A percentile compares a stretch with the other conserved stretches of the same genome.
Evolutionary conservation across 2,329 filamentous ascomycete species (phyloP).

Genomic region (Botrytis paeoniae): DNA sequence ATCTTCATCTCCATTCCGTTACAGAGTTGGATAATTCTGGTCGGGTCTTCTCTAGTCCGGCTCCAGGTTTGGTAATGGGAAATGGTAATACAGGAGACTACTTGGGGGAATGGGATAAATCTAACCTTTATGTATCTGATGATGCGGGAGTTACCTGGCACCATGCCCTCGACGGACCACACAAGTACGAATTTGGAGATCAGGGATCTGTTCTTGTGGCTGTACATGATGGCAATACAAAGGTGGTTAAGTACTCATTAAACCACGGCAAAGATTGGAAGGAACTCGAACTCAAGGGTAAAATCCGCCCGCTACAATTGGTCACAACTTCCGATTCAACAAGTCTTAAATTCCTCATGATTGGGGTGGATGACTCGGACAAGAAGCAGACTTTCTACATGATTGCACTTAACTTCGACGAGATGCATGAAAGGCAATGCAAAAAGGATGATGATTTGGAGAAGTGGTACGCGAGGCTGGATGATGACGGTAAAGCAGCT

Average conservation of each 20-base stretch:
- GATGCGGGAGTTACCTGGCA: slow-evolving; percentile 87
- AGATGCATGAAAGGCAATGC: slow-evolving; percentile 77
- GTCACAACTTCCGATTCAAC: slow-evolving; percentile 93
- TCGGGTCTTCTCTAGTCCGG: slow-evolving; percentile 87
- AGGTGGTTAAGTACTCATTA: slow-evolving; percentile 71
- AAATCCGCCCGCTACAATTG: slow-evolving; percentile 68
- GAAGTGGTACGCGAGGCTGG: slow-evolving; percentile 79
- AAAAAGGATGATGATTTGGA: slow-evolving; percentile 81
- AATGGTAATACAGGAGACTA: slow-evolving; percentile 83
- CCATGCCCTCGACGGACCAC: slow-evolving; percentile 70
- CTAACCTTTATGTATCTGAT: slow-evolving; percentile 84
- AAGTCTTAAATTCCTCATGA: slow-evolving; percentile 81
- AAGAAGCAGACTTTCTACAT: slow-evolving; percentile 57
- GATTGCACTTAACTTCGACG: slow-evolving; percentile 79
- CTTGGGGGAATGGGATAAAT: slow-evolving; percentile 67
- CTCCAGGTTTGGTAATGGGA: slow-evolving; percentile 90
- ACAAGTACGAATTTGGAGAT: slow-evolving; percentile 96
- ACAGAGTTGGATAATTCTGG: slow-evolving; percentile 81
- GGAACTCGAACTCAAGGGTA: slow-evolving; percentile 63
- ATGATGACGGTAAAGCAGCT: slow-evolving; percentile 74
- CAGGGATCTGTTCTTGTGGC: slow-evolving; percentile 87
- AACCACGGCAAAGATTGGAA: slow-evolving; percentile 88
- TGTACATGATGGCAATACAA: slow-evolving; percentile 63
- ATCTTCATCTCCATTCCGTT: slow-evolving; percentile 87
- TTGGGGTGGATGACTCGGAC: slow-evolving; percentile 58